Conservation (phyloP, 129 eudicot genomes). For the Flaveria bidentis region DNA sequence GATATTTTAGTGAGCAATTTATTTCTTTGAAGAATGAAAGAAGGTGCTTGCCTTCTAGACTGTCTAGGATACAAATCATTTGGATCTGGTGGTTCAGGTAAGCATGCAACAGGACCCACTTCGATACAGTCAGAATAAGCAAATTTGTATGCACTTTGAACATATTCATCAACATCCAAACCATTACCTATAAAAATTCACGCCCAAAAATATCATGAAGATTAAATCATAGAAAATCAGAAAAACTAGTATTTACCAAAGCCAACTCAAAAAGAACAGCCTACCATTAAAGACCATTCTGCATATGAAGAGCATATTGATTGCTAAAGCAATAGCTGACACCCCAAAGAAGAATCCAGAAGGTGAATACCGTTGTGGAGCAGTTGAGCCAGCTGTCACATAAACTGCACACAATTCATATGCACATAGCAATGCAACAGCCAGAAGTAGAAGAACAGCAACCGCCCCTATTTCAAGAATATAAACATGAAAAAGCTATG, state of each 20-base stretch:
- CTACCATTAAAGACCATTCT: slow-evolving; percentile 97
- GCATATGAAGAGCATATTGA: slow-evolving; percentile 97
- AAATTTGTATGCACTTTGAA: slow-evolving; percentile 86
- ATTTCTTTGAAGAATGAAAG: slow-evolving; percentile 7
- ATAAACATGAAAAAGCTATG: background rate
- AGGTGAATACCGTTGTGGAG: slow-evolving; percentile 90
- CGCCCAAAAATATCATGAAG: background rate
- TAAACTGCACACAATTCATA: slow-evolving; percentile 98
- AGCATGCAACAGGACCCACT: slow-evolving; percentile 96
- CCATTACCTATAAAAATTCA: slow-evolving; percentile 70
- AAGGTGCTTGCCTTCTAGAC: slow-evolving; percentile 81
- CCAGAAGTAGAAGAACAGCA: slow-evolving; percentile 94
- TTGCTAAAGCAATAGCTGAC: slow-evolving; percentile 95
- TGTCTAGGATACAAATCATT: slow-evolving; percentile 95
- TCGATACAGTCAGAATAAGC: slow-evolving; percentile 97
- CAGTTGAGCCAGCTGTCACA: slow-evolving; percentile 90
- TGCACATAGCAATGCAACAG: slow-evolving; percentile 94
- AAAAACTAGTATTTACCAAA: background rate
- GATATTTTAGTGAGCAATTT: background rate
- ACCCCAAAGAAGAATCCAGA: slow-evolving; percentile 99
- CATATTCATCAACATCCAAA: slow-evolving; percentile 96
- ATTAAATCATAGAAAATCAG: background rate
- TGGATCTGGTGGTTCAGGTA: slow-evolving; percentile 98
- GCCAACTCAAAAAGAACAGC: slow-evolving; percentile 20
- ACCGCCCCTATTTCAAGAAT: slow-evolving; percentile 74